These are phyloP conservation scores for Podila horticola DNA, from an alignment of 192 early-diverging fungal species.

Conservation along the genomic window DNA sequence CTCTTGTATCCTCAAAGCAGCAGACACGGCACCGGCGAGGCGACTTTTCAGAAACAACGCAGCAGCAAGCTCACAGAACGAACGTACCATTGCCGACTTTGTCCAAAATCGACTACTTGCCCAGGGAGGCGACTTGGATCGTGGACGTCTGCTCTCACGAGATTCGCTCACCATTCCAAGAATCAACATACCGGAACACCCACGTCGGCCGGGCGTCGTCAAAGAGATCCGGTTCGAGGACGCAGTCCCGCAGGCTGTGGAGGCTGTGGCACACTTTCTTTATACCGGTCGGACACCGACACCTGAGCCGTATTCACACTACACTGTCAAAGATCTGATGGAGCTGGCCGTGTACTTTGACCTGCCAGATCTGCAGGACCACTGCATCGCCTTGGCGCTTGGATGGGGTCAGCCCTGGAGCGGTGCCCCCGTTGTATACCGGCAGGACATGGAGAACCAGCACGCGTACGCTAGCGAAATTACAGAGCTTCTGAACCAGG, in stretches of 20 bases:
- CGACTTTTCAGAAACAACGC: neutral
- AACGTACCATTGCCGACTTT: neutral
- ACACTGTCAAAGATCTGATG: conserved; percentile 49
- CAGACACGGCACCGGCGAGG: conserved; percentile 4
- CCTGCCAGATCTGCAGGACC: conserved; percentile 18
- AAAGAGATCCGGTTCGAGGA: conserved; percentile 33
- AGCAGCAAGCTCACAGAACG: conserved; percentile 3
- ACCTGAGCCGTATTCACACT: conserved; percentile 11
- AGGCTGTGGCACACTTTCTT: conserved; percentile 22
- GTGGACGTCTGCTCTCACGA: neutral
- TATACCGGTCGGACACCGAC: conserved; percentile 21
- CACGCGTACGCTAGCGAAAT: neutral
- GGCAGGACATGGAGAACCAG: neutral
- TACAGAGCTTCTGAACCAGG: too few species aligned
- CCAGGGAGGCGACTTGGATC: neutral
- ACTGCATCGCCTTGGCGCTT: conserved; percentile 28
- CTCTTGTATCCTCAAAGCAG: conserved; percentile 23
- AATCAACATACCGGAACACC: neutral
- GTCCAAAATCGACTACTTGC: neutral
- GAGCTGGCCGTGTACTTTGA: conserved; percentile 22
- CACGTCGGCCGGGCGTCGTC: neutral
- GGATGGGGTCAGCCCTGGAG: neutral
- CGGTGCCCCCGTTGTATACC: neutral
- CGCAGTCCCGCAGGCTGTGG: conserved; percentile 20
- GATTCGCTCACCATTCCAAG: neutral